Conservation (phyloP, 164 flowering plant species). For the Berberis vulgaris region DNA sequence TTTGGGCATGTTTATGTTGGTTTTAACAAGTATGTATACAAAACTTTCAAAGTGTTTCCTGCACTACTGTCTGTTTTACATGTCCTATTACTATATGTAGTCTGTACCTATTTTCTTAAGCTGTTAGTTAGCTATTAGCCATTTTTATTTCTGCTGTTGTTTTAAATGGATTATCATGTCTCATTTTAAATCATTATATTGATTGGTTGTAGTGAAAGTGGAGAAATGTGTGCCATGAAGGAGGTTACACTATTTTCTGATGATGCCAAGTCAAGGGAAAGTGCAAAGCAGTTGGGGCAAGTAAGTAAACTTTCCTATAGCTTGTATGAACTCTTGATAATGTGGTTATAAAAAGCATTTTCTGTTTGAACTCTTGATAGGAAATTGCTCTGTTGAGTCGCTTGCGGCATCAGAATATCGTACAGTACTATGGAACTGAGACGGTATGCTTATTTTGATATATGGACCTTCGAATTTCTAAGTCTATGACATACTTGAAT, state of each 20-base stretch:
- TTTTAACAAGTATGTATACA: conserved; percentile 57
- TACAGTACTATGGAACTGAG: conserved; percentile 87
- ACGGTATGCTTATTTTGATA: conserved; percentile 30
- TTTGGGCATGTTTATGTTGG: conserved; percentile 95
- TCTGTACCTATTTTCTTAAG: too few relatives aligned
- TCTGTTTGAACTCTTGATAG: conserved; percentile 26
- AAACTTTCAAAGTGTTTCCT: too few relatives aligned
- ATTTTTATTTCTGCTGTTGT: too few relatives aligned
- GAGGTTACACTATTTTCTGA: conserved; percentile 87
- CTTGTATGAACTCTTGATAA: neutral
- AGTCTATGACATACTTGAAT: too few relatives aligned
- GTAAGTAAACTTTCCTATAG: conserved; percentile 26
- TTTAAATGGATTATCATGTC: too few relatives aligned
- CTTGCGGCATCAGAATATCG: conserved; percentile 80
- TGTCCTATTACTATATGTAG: too few relatives aligned
- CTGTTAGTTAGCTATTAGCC: too few relatives aligned
- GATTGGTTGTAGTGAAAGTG: conserved; percentile 55
- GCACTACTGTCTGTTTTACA: too few relatives aligned
- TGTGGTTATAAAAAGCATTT: too few relatives aligned
- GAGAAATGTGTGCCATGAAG: conserved; percentile 99
- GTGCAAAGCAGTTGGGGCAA: conserved; percentile 88
- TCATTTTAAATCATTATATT: too few relatives aligned
- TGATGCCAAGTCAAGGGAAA: conserved; percentile 93
- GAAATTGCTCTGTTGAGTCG: conserved; percentile 79
- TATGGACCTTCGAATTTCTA: too few relatives aligned